Evolutionary conservation across 2,329 filamentous ascomycete species (phyloP).

Genomic region (Cadophora sp.): DNA sequence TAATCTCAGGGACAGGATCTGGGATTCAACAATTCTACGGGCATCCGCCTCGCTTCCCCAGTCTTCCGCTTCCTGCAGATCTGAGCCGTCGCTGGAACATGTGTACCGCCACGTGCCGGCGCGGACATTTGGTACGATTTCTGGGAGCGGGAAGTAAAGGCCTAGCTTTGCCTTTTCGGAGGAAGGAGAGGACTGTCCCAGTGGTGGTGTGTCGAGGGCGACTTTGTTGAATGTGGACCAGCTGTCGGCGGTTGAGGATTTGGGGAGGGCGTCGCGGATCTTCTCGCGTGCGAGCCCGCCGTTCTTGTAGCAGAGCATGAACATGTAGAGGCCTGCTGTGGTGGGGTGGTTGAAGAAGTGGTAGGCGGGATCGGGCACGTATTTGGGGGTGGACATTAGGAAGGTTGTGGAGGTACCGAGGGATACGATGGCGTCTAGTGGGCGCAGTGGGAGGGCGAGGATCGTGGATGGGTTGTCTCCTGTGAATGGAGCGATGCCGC

Average conservation of each 20-base stretch:
- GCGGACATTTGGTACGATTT: constrained; percentile 91
- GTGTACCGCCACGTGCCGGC: constrained; percentile 88
- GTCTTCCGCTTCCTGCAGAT: constrained; percentile 49
- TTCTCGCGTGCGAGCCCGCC: constrained; percentile 91
- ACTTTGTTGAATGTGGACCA: constrained; percentile 85
- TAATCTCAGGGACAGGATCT: constrained; percentile 88
- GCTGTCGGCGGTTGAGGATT: constrained; percentile 55
- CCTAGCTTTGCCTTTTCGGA: constrained; percentile 78
- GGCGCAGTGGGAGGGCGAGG: constrained; percentile 83
- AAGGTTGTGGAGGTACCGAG: constrained; percentile 96
- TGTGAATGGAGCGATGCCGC: constrained; percentile 84
- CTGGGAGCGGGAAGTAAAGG: constrained; percentile 93
- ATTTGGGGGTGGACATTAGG: constrained; percentile 93
- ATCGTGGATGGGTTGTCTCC: constrained; percentile 98
- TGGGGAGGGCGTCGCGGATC: constrained; percentile 80
- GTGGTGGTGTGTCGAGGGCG: constrained; percentile 70
- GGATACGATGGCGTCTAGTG: constrained; percentile 91
- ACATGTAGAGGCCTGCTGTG: constrained; percentile 93
- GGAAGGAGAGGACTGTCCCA: constrained; percentile 63
- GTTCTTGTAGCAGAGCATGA: constrained; percentile 99
- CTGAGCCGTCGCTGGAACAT: constrained; percentile 61
- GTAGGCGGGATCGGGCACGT: constrained; percentile 87
- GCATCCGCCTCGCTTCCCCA: constrained; percentile 76
- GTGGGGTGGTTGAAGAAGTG: constrained; percentile 99
- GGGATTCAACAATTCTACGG: constrained; percentile 90